phyloP scores from a whole-genome alignment of 108 stramenopile species.

The Nitzschia sp. region DNA sequence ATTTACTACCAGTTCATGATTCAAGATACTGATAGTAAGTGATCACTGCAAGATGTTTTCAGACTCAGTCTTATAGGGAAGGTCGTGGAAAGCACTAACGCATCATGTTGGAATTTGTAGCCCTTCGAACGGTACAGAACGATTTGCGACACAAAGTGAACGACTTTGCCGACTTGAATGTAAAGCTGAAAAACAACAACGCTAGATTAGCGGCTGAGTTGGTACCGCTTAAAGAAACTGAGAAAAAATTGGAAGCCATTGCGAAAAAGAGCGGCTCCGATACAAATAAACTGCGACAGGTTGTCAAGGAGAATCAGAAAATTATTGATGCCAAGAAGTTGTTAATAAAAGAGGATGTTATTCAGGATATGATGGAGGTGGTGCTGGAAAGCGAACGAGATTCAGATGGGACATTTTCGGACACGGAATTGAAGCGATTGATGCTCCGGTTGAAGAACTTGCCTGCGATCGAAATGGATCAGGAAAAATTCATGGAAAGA shows the following conservation, averaged over 20 bases:
- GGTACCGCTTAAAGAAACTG: conserved; percentile 19
- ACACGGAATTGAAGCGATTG: conserved; percentile 24
- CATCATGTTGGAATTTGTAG: not conserved
- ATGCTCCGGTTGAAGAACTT: conserved; percentile 26
- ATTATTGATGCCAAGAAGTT: conserved; percentile 21
- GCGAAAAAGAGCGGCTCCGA: conserved; percentile 24
- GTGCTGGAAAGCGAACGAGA: conserved; percentile 28
- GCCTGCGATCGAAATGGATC: conserved; percentile 22
- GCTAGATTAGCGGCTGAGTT: conserved; percentile 13
- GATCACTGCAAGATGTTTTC: not conserved
- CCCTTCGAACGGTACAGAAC: conserved; percentile 24
- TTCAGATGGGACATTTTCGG: conserved; percentile 12
- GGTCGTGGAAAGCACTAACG: not conserved
- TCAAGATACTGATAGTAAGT: conserved; percentile 23
- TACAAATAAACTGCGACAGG: conserved; percentile 17
- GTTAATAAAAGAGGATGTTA: conserved; percentile 15
- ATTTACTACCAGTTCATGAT: conserved; percentile 21
- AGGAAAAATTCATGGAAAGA: conserved; percentile 25
- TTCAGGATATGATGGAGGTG: conserved; percentile 29
- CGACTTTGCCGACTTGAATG: conserved; percentile 16
- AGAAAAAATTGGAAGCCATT: conserved; percentile 19
- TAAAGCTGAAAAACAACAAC: conserved; percentile 16
- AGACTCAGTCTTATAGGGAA: not conserved
- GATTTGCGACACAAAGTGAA: conserved; percentile 23
- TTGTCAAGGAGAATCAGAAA: conserved; percentile 31